Base-by-base conservation (phyloP, 169 alveolate species). In the Plasmodium falciparum region DNA sequence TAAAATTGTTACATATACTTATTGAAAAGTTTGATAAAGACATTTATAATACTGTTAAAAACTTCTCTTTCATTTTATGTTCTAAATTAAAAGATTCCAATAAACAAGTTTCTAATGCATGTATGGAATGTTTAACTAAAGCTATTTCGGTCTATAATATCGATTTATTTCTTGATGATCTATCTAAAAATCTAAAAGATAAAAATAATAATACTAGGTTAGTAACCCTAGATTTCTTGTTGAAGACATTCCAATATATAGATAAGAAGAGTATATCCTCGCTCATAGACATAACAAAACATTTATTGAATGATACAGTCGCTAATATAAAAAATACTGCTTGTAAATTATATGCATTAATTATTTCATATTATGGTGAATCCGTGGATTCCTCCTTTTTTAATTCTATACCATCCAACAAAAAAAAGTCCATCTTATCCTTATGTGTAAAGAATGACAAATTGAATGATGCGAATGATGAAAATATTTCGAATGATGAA, bases 21-120 rank as follows among this genome's bases (percentile, higher is more conserved):
- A 85, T 85, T 17, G 92, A 85, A 39, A 70, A 85, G 5, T 85
- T 85, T 72, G 88, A 85, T 58, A 85, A 85, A 29, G 92, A 85
- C 12, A 85, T 85, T 12, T 71, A 71, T 49, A 33, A 54, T n/a
- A 71, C 92, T 7, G 71, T 85, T 5, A 70, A 72, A 62, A 71
- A 26, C 9, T 71, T 85, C 22, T 29, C 85, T 26, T 85, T 71
- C 29, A 49, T 85, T 7, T 50, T 85, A 50, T 85, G 92, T 43
- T 73, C 92, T 2, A 85, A 85, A 39, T 11, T 85, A 26, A 85
- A 85, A 52, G 92, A 85, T 20, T 85, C 92, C 20, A 85, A 85
- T 63, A 85, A 85, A 45, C 92, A 85, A 52, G 92, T 85, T 11
- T 85, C 88, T 20, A 85, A 71, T 52, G 92, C 92, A n/a, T 85